These are phyloP conservation scores for Aspergillus terreus DNA, from an alignment of 2,329 filamentous ascomycete genomes.

Conservation along the genomic window DNA sequence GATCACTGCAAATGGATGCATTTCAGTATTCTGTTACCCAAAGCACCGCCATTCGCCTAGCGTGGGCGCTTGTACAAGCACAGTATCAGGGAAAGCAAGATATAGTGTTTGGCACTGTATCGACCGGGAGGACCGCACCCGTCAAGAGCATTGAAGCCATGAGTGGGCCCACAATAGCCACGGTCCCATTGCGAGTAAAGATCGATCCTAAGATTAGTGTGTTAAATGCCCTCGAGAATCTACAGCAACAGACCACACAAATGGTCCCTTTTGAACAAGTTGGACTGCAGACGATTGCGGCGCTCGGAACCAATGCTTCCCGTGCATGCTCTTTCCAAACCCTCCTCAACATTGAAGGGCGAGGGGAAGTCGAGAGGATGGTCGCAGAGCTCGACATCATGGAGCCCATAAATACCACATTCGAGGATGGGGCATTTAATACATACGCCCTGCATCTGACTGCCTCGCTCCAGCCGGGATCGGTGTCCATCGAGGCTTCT, in stretches of 20 bases:
- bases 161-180: constrained; percentile 7
- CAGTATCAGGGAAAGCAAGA: constrained; percentile 2
- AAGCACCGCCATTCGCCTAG: constrained; percentile 2
- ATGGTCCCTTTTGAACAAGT: constrained; percentile 60
- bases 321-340: constrained; percentile 40
- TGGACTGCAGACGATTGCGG: constrained; percentile 45
- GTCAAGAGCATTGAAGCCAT: constrained; percentile 4
- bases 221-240: constrained; percentile 47
- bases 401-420: not conserved
- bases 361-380: constrained; percentile 1
- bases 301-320: constrained; percentile 42
- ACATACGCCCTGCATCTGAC: constrained; percentile 8
- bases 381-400: not conserved
- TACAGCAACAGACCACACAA: constrained; percentile 51
- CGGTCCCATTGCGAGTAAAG: constrained; percentile 4
- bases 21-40: not conserved
- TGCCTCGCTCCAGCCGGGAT: not conserved
- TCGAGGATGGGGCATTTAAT: constrained; percentile 2
- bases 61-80: constrained; percentile 5
- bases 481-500: constrained; percentile 1
- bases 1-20: not conserved
- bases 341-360: constrained; percentile 33
- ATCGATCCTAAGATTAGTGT: constrained; percentile 21
- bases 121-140: constrained; percentile 2
- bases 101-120: constrained; percentile 6